phyloP scores from a whole-genome alignment of 768 basidiomycete genomes.

The Tremella mesenterica region DNA sequence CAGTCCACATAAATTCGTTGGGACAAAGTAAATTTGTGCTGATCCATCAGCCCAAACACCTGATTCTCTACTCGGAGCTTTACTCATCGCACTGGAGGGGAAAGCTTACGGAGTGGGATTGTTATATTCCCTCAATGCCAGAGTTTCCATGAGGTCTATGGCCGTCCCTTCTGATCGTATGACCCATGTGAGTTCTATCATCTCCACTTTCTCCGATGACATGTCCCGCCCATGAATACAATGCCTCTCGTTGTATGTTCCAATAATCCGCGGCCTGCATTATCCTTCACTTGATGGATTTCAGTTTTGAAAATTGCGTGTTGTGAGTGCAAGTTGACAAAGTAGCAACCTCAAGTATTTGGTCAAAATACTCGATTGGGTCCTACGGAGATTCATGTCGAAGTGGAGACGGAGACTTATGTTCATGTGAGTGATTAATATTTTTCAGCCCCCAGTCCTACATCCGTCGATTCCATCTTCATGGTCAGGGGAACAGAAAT shows the following conservation, averaged over 20 bases:
- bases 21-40: background rate
- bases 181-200: no score
- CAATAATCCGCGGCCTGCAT: background rate
- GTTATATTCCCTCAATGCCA: slow-evolving; percentile 18
- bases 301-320: background rate
- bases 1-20: no score
- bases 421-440: slow-evolving; percentile 10
- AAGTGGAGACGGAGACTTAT: slow-evolving; percentile 17
- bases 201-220: background rate
- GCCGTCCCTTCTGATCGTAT: no score
- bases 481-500: no score
- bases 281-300: background rate
- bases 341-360: background rate
- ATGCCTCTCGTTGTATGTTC: no score
- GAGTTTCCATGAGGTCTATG: slow-evolving; percentile 5
- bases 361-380: background rate
- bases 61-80: slow-evolving; percentile 17
- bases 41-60: slow-evolving; percentile 8
- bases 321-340: background rate
- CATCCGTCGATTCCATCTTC: no score
- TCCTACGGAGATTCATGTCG: slow-evolving; percentile 3
- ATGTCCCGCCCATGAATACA: no score
- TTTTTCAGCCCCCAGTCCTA: background rate
- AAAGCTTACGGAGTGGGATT: slow-evolving; percentile 25
- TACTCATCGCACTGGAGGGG: slow-evolving; percentile 13